These are phyloP conservation scores for Mucor plumbeus DNA, from an alignment of 371 early-diverging fungal species.

Conservation along the genomic window DNA sequence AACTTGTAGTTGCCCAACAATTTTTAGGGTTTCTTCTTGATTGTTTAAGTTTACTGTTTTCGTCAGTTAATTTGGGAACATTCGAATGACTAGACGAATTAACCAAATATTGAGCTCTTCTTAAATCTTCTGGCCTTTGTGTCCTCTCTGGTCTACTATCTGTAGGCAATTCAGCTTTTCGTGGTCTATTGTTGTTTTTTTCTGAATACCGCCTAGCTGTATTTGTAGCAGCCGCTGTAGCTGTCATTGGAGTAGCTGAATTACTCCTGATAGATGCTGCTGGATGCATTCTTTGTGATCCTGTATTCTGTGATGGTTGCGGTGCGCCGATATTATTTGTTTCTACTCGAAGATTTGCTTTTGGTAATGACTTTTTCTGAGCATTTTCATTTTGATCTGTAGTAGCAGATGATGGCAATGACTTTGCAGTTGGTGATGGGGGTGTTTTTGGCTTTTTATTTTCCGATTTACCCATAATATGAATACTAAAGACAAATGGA, in stretches of 20 bases:
- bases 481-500: neutral
- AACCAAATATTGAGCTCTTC: conserved; percentile 23
- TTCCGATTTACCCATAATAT: conserved; percentile 3
- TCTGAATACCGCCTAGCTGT: neutral
- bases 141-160: conserved; percentile 16
- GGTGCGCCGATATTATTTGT: neutral
- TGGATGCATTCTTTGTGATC: conserved; percentile 5
- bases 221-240: neutral
- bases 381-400: neutral
- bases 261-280: neutral
- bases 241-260: conserved; percentile 6
- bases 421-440: neutral
- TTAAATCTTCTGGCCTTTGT: conserved; percentile 24
- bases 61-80: neutral
- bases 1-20: conserved; percentile 44
- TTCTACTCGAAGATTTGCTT: conserved; percentile 11
- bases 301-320: neutral
- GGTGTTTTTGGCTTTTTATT: conserved; percentile 9
- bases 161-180: conserved; percentile 9
- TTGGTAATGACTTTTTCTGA: conserved; percentile 1
- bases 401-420: neutral
- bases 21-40: conserved; percentile 17
- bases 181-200: neutral
- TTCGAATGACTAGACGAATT: neutral
- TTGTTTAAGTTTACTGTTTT: neutral